Evolutionary conservation across 1,284 basidiomycete species (phyloP).

Genomic region (Phellinidium pouzarii): DNA sequence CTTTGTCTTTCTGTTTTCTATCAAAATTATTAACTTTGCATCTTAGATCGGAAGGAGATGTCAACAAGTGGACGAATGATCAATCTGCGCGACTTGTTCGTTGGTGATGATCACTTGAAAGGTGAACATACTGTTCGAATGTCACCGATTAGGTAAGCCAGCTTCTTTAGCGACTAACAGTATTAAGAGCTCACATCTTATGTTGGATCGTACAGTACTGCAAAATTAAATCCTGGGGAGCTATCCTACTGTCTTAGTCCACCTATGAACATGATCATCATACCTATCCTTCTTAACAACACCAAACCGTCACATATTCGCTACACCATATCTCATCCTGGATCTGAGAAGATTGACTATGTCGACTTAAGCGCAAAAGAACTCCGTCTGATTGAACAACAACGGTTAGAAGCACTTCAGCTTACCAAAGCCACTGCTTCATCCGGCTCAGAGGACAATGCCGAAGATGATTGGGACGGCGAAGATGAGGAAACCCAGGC

Average conservation of each 20-base stretch:
- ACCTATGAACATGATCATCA: constrained; percentile 47
- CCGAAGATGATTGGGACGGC: constrained; percentile 22
- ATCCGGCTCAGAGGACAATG: constrained; percentile 22
- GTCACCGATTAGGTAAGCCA: constrained; percentile 61
- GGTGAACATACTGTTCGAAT: constrained; percentile 88
- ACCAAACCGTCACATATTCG: constrained; percentile 69
- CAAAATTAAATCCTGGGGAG: constrained; percentile 67
- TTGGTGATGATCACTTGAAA: constrained; percentile 55
- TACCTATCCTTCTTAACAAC: constrained; percentile 88
- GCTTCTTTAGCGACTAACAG: background rate
- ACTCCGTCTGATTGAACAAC: constrained; percentile 57
- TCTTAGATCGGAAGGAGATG: constrained; percentile 24
- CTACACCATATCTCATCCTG: constrained; percentile 74
- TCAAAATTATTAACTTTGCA: background rate
- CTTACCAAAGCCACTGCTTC: constrained; percentile 34
- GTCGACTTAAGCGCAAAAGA: constrained; percentile 58
- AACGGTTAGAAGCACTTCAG: constrained; percentile 45
- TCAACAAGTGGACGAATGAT: constrained; percentile 41
- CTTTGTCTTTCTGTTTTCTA: background rate
- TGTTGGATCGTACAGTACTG: constrained; percentile 51
- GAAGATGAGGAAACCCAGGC: constrained; percentile 52
- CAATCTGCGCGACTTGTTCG: constrained; percentile 36
- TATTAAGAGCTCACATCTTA: background rate
- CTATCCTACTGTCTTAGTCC: constrained; percentile 66
- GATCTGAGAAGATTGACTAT: constrained; percentile 44